Base-by-base conservation (phyloP, 225 moss, liverwort and hornwort species). In the Asterella californica region DNA sequence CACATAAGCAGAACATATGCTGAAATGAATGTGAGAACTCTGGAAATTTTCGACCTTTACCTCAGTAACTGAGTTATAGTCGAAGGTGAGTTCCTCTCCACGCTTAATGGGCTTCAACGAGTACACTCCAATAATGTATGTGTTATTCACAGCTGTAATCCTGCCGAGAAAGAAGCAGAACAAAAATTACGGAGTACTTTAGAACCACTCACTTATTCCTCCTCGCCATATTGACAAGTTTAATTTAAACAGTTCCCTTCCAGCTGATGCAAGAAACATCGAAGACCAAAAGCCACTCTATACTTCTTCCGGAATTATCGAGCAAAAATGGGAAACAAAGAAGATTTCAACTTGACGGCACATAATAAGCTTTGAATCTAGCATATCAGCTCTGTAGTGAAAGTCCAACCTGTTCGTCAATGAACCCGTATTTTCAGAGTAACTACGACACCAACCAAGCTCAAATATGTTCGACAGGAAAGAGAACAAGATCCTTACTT, bases 21-120 rank as follows among this genome's bases (percentile, higher is more conserved):
- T 42, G 65, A 11, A 17, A 33, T 32, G 15, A 32, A 11, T 2
- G 30, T 12, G 12, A 65, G 17, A 65, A 33, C 33, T 11, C 1
- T 14, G 65, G 29, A 63, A 33, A 32, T 33, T 65, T 65, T 30
- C 8, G 24, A 5, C 9, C 37, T 81, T 57, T 79, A 99, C 97
- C 97, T 99, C 99, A 72, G 99, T 99, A 24, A 99, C 92, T 63
- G 95, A 99, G 82, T 95, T 95, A 73, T 99, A 99, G 78, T 99
- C 99, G 72, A 99, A 99, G 12, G 99, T 99, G 55, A 99, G 93
- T 76, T 99, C 99, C 78, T 99, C 99, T 76, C 99, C 99, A 81
- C 86, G 88, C 80, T 95, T 90, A 80, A 99, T 95, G 80, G 93
- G 91, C 86, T 93, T 93, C 76, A 99, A 88, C 32, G 99, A 92